Evolutionary conservation across 2,329 filamentous ascomycete species (phyloP).

Genomic region (Neonectria sp.): DNA sequence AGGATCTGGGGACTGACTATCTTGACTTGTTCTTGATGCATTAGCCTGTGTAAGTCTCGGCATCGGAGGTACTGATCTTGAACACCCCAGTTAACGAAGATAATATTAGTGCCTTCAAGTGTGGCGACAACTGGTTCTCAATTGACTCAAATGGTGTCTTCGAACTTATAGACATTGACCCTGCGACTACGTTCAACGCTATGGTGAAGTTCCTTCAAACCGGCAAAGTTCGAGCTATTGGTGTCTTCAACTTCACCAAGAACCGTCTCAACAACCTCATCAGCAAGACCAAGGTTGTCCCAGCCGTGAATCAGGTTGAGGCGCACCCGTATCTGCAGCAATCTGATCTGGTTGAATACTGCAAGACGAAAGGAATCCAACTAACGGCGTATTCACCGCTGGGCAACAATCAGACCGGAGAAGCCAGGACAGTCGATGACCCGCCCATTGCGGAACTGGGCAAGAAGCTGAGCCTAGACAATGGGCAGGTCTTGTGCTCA

Average conservation of each 20-base stretch:
- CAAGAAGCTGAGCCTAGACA: constrained; percentile 56
- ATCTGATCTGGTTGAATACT: constrained; percentile 69
- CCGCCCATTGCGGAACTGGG: constrained; percentile 63
- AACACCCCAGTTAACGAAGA: constrained; percentile 1
- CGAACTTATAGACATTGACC: constrained; percentile 67
- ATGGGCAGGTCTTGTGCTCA: constrained; percentile 62
- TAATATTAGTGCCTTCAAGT: constrained; percentile 68
- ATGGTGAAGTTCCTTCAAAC: constrained; percentile 57
- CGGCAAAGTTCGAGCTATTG: constrained; percentile 61
- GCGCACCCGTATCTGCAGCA: constrained; percentile 79
- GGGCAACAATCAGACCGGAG: constrained; percentile 65
- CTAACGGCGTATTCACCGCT: constrained; percentile 77
- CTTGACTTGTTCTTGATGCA: constrained; percentile 55
- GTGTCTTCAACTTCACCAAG: constrained; percentile 66
- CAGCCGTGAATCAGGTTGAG: constrained; percentile 79
- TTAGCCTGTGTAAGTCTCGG: constrained; percentile 22
- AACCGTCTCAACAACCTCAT: constrained; percentile 59
- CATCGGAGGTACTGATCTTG: neutral
- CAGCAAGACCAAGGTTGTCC: constrained; percentile 66
- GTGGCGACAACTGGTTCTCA: constrained; percentile 62
- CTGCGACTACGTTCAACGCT: constrained; percentile 59
- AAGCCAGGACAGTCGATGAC: constrained; percentile 65
- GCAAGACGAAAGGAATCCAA: constrained; percentile 70
- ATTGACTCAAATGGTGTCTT: constrained; percentile 74
- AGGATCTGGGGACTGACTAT: constrained; percentile 64